Percentiles rank a stretch among this genome's conserved stretches.
Evolutionary conservation across 176 grass and related monocot genomes (phyloP).

Genomic region (Musa beccarii): DNA sequence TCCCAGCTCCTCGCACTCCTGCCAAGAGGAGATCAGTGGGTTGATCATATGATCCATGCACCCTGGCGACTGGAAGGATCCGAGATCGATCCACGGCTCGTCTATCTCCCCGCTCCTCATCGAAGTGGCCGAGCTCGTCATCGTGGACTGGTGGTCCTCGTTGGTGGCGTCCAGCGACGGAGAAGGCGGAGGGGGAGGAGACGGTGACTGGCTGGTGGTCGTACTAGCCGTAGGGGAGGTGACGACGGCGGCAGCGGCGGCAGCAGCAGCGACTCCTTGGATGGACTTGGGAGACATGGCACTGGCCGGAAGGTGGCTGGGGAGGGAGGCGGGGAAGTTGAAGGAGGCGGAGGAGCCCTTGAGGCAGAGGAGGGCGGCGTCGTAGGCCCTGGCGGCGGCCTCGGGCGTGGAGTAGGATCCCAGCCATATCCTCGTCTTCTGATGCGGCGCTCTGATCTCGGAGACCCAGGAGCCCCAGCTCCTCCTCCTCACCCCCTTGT

Average conservation of each 20-base stretch:
- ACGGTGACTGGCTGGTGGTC: not conserved
- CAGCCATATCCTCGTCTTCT: slow-evolving; percentile 96
- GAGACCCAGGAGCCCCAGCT: slow-evolving; percentile 99
- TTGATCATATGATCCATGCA: slow-evolving; percentile 51
- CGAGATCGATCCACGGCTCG: slow-evolving; percentile 29
- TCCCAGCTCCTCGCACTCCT: slow-evolving; percentile 54
- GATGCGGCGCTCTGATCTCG: slow-evolving; percentile 85
- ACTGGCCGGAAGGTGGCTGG: slow-evolving; percentile 45
- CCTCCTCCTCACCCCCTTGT: slow-evolving; percentile 91
- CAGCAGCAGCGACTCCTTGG: slow-evolving; percentile 63
- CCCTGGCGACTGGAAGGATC: slow-evolving; percentile 64
- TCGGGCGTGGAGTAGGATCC: slow-evolving; percentile 91
- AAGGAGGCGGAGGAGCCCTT: slow-evolving; percentile 80
- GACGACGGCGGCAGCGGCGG: slow-evolving; percentile 35
- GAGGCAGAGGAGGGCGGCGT: slow-evolving; percentile 92
- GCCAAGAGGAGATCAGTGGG: not conserved
- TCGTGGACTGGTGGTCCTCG: not conserved
- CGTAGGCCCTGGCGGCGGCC: slow-evolving; percentile 88
- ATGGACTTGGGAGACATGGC: slow-evolving; percentile 98
- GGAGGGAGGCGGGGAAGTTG: slow-evolving; percentile 72
- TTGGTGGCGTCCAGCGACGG: not conserved
- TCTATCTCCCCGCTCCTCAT: not conserved
- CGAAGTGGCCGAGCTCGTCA: too few relatives aligned
- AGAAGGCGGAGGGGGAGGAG: not conserved
- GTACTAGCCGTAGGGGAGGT: not conserved